Conservation (phyloP, 208 protist species). For the Leishmania martiniquensis region DNA sequence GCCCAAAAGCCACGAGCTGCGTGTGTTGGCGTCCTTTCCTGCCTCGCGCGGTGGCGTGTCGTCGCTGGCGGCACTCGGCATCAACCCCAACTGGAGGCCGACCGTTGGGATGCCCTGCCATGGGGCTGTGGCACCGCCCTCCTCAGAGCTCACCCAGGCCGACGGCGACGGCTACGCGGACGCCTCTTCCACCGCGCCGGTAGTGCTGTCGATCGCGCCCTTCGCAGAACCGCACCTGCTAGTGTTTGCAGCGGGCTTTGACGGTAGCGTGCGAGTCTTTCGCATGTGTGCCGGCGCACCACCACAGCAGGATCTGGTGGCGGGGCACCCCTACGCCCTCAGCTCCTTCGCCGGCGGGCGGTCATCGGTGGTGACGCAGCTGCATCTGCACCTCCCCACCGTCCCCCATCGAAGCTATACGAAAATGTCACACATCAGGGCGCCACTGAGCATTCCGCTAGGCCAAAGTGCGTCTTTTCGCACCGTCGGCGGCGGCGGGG, state of each 20-base stretch:
- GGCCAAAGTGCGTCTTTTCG: background rate
- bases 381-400: background rate
- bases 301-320: background rate
- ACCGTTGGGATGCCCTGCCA: background rate
- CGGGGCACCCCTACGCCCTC: background rate
- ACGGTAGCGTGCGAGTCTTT: slow-evolving; percentile 76
- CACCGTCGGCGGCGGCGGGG: background rate
- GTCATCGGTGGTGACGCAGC: background rate
- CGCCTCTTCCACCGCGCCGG: background rate
- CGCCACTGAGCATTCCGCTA: background rate
- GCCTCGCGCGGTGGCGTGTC: slow-evolving; percentile 25
- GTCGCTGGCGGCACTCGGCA: slow-evolving; percentile 10
- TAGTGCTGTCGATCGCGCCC: background rate
- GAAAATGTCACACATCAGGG: background rate
- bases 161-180: background rate
- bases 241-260: slow-evolving; percentile 54
- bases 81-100: background rate
- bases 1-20: slow-evolving; percentile 12
- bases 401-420: background rate
- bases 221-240: slow-evolving; percentile 5
- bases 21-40: slow-evolving; percentile 23
- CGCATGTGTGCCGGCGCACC: slow-evolving; percentile 14
- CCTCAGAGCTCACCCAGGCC: background rate
- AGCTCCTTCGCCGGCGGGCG: background rate
- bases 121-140: background rate